Evolutionary conservation across 768 basidiomycete species (phyloP).

Genomic region (Pleurotus ostreatus): DNA sequence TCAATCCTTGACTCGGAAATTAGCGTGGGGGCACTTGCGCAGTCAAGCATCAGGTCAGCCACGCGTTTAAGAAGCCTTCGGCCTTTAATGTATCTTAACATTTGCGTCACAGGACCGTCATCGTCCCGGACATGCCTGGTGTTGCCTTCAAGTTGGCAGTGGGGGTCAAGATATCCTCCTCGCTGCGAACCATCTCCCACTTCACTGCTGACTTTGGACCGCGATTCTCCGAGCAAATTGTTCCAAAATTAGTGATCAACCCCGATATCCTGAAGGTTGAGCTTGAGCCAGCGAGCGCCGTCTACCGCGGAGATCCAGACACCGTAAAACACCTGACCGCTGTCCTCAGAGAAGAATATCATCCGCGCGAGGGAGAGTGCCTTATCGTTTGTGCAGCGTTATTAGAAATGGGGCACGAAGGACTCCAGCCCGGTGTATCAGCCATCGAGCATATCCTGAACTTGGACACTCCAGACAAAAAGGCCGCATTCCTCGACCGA

Average conservation of each 20-base stretch:
- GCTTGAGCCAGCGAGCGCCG: constrained; percentile 45
- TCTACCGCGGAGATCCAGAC: constrained; percentile 40
- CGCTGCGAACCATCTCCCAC: constrained; percentile 55
- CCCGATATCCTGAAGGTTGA: constrained; percentile 38
- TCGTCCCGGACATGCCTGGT: constrained; percentile 39
- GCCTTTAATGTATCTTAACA: constrained; percentile 4
- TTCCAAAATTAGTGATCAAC: constrained; percentile 45
- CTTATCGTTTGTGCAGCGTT: constrained; percentile 49
- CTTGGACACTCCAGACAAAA: constrained; percentile 44
- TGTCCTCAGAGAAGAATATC: constrained; percentile 41
- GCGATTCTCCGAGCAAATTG: constrained; percentile 46
- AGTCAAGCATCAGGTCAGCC: constrained; percentile 50
- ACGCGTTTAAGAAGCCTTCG: not conserved
- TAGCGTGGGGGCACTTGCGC: constrained; percentile 37
- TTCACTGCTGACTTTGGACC: constrained; percentile 55
- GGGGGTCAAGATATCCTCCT: constrained; percentile 55
- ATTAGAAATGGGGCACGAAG: constrained; percentile 47
- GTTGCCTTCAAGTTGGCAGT: constrained; percentile 49
- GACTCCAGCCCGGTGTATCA: constrained; percentile 35
- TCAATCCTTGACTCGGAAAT: constrained; percentile 38
- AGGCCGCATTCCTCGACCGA: constrained; percentile 43
- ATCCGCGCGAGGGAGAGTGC: constrained; percentile 34
- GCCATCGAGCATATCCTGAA: constrained; percentile 42
- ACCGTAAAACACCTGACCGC: constrained; percentile 50
- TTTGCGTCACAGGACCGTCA: constrained; percentile 35